Conservation (phyloP, 2,329 filamentous ascomycete genomes). For the Chrysoporthe cubensis region DNA sequence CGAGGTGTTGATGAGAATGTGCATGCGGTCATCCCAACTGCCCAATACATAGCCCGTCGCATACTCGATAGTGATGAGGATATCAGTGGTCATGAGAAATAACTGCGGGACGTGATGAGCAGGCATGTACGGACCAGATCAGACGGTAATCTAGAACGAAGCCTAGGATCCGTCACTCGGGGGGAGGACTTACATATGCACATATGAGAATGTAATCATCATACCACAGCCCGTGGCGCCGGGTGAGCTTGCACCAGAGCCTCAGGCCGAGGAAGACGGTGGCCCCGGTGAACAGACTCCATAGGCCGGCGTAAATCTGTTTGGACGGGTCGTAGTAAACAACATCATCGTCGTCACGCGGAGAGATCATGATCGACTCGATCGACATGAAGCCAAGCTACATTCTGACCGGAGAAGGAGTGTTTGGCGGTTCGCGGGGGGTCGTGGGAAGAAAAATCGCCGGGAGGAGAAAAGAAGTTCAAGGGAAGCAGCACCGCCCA, state of each 20-base stretch:
- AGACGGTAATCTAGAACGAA: too few relatives aligned
- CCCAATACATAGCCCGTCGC: constrained; percentile 52
- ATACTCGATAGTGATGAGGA: constrained; percentile 50
- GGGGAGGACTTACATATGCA: constrained; percentile 39
- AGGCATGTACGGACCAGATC: neutral
- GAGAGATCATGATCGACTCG: constrained; percentile 18
- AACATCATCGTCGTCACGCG: constrained; percentile 20
- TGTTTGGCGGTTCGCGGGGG: neutral
- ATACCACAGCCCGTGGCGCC: constrained; percentile 44
- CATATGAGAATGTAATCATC: constrained; percentile 44
- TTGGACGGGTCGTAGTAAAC: constrained; percentile 25
- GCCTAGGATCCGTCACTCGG: neutral
- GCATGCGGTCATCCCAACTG: constrained; percentile 56
- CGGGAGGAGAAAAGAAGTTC: neutral
- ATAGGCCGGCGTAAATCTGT: constrained; percentile 41
- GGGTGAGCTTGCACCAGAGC: constrained; percentile 42
- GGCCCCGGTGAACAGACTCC: constrained; percentile 39
- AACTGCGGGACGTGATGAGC: neutral
- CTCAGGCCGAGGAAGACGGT: constrained; percentile 38
- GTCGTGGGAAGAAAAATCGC: neutral
- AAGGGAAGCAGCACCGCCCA: neutral
- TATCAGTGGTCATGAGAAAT: constrained; percentile 47
- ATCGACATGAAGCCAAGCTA: constrained; percentile 18
- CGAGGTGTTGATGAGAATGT: constrained; percentile 53
- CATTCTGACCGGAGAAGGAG: constrained; percentile 3